Percentiles rank a stretch among this genome's conserved stretches.
Conservation (phyloP, 2,329 filamentous ascomycete genomes). For the Ophiosphaerella korrae region DNA sequence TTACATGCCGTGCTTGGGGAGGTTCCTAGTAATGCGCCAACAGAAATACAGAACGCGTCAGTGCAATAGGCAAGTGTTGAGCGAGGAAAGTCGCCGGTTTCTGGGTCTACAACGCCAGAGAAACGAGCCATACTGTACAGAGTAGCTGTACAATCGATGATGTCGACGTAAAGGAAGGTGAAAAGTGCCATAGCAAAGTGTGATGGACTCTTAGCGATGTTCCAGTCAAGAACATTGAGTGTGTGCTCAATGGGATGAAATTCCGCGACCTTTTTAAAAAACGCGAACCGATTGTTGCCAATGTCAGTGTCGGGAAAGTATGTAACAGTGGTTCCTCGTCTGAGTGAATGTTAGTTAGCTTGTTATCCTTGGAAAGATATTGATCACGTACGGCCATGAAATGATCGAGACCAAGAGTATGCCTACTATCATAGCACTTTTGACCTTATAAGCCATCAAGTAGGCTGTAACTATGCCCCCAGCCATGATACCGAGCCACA, state of each 20-base stretch:
- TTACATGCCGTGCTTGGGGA: constrained; percentile 78
- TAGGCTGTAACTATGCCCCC: constrained; percentile 80
- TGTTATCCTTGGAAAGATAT: neutral
- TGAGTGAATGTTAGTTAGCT: constrained; percentile 26
- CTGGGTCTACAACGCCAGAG: constrained; percentile 77
- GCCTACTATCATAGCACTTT: constrained; percentile 82
- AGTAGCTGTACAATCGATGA: constrained; percentile 85
- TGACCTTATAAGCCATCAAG: constrained; percentile 83
- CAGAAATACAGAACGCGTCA: constrained; percentile 79
- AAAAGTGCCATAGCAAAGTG: constrained; percentile 84
- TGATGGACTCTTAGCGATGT: constrained; percentile 67
- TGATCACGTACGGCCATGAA: constrained; percentile 70
- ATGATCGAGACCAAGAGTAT: constrained; percentile 84
- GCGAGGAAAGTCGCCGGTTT: constrained; percentile 84
- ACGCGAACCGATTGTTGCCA: constrained; percentile 74
- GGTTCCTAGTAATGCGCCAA: constrained; percentile 76
- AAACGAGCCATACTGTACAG: constrained; percentile 89
- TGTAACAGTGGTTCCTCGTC: constrained; percentile 71
- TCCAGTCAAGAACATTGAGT: constrained; percentile 75
- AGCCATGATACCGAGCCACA: constrained; percentile 89
- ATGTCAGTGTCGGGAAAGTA: constrained; percentile 74
- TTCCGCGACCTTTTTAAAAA: constrained; percentile 83
- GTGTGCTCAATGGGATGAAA: constrained; percentile 77
- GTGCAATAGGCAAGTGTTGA: constrained; percentile 84
- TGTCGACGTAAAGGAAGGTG: constrained; percentile 91